Evolutionary conservation across 2,329 filamentous ascomycete genomes (phyloP), one percentile per base, ranked within the genome.

Genomic region (Leptographium wingfieldii): DNA sequence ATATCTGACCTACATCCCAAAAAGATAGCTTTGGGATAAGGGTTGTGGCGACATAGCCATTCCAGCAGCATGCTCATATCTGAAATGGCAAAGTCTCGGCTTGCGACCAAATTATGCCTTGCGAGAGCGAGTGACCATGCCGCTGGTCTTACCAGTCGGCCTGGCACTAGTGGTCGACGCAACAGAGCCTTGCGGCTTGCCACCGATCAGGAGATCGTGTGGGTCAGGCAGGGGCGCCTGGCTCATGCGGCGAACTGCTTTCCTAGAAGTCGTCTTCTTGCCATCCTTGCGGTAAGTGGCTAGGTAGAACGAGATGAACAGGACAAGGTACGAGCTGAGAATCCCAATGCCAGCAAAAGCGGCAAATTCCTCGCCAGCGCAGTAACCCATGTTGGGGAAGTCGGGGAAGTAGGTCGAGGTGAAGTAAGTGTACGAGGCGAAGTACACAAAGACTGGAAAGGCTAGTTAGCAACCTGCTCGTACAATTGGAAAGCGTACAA

Each of bases 271-370:
- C 68, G 81, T 80, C 62, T 80, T 83, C 80, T 91, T 92, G 73
- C 84, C 83, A 63, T 87, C 85, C 80, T 90, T 92, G 79, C 87
- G 88, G 80, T 99, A 99, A 63, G 92, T 99, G 66, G 91, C 91
- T 67, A 95, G 82, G 82, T 97, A 99, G 86, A 99, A 99, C 57
- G 88, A 92, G 77, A 99, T 96, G 85, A 99, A 99, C 67, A 99
- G 88, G 65, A 97, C 82, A 62, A 99, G 84, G 83, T 97, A 99
- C 38, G 90, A 95, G 76, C 84, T 92, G 71, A 99, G 80, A 69
- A 96, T 95, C 66, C 81, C 89, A 68, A 96, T 95, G 67, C 92
- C 92, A 62, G 92, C 82, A 70, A 96, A 90, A 53, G 92, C 92
- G 56, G 92, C 92, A 69, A 96, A 97, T 75, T 97, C 94, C 79